Conservation (phyloP, 768 basidiomycete genomes). For the Crassisporium funariophilum region DNA sequence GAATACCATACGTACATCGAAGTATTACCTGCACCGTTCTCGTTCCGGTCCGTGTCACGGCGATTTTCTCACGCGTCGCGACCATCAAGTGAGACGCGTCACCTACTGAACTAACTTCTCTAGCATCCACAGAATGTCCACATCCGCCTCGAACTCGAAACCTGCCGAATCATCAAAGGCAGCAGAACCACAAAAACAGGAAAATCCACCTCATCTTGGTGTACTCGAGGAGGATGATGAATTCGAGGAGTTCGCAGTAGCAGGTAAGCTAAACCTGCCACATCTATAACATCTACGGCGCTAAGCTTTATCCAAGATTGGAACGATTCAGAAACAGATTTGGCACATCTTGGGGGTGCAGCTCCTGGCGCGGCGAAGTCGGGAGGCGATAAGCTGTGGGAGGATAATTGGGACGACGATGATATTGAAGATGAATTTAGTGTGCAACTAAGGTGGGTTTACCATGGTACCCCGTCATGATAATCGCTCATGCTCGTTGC, state of each 20-base stretch:
- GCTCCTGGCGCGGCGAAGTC: constrained; percentile 77
- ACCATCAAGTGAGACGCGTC: constrained; percentile 28
- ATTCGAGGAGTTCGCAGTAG: constrained; percentile 89
- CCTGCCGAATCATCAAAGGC: constrained; percentile 37
- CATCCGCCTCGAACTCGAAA: constrained; percentile 53
- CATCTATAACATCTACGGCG: not conserved
- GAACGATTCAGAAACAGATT: constrained; percentile 84
- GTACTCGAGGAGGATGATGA: constrained; percentile 98
- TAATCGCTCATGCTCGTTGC: not conserved
- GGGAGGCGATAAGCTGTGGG: constrained; percentile 93
- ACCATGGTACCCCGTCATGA: not conserved
- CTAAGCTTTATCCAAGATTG: constrained; percentile 55
- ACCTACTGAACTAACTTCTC: constrained; percentile 5
- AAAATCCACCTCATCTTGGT: constrained; percentile 66
- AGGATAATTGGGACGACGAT: constrained; percentile 99
- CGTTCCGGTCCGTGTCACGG: too few relatives aligned
- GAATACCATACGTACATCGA: not conserved
- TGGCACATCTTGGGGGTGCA: constrained; percentile 74
- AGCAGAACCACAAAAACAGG: constrained; percentile 46
- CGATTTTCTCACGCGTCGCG: constrained; percentile 26
- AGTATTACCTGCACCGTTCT: too few relatives aligned
- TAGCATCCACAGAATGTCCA: constrained; percentile 27
- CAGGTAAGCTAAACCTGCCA: constrained; percentile 53
- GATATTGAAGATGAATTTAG: constrained; percentile 98
- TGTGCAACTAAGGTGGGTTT: constrained; percentile 81